Evolutionary conservation across 2,329 filamentous ascomycete genomes (phyloP).

Genomic region (Hymenotorrendiella dingleyae): DNA sequence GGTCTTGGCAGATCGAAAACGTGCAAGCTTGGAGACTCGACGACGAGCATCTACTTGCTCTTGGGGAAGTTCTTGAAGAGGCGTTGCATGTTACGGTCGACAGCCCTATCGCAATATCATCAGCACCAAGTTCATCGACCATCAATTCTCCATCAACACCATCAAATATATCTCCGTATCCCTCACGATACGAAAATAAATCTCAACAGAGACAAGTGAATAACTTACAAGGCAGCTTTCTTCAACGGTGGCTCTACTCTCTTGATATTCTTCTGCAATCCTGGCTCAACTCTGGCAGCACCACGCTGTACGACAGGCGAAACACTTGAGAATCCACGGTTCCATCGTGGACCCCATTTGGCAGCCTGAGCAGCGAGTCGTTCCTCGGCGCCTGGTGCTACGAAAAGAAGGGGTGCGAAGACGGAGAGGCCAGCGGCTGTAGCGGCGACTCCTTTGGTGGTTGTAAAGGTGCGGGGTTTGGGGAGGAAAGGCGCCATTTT

Average conservation of each 20-base stretch:
- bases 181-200: too few relatives aligned
- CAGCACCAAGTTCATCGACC: too few relatives aligned
- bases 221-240: conserved; percentile 20
- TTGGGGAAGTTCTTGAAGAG: too few relatives aligned
- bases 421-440: conserved; percentile 12
- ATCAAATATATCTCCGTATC: too few relatives aligned
- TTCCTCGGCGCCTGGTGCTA: conserved; percentile 19
- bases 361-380: conserved; percentile 19
- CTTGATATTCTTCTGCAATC: conserved; percentile 13
- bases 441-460: conserved; percentile 12
- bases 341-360: conserved; percentile 23
- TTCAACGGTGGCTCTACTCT: conserved; percentile 20
- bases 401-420: conserved; percentile 19
- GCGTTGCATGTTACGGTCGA: too few relatives aligned
- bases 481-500: conserved; percentile 13
- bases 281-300: conserved; percentile 14
- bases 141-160: too few relatives aligned
- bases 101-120: too few relatives aligned
- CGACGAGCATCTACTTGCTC: too few relatives aligned
- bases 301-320: conserved; percentile 7
- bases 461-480: conserved; percentile 6
- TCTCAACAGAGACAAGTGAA: too few relatives aligned
- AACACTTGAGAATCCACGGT: conserved; percentile 13
- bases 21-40: too few relatives aligned
- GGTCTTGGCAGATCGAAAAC: too few relatives aligned